Percentiles rank a stretch among this genome's conserved stretches.
Evolutionary conservation across 352 stramenopile species (phyloP).

Genomic region (Salisapilia sapeloensis): DNA sequence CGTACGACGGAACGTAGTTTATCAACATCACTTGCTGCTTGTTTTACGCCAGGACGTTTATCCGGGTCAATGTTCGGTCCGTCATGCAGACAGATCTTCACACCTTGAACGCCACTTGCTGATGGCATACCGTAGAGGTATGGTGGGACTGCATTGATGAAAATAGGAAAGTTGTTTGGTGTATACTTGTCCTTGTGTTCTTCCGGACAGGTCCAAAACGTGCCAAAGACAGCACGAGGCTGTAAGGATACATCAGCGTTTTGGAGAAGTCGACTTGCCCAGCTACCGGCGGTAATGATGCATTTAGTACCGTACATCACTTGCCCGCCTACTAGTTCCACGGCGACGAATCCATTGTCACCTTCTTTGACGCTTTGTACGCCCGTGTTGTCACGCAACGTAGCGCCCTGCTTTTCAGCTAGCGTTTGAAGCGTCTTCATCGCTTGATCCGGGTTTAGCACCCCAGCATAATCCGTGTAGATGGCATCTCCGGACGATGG

Average conservation of each 20-base stretch:
- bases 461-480: constrained; percentile 20
- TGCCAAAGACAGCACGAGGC: constrained; percentile 41
- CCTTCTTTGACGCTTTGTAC: constrained; percentile 10
- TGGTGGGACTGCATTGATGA: constrained; percentile 38
- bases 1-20: constrained; percentile 17
- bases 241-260: constrained; percentile 19
- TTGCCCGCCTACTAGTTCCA: constrained; percentile 13
- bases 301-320: constrained; percentile 14
- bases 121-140: constrained; percentile 37
- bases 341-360: constrained; percentile 6
- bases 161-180: constrained; percentile 33
- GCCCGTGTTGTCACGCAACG: constrained; percentile 18
- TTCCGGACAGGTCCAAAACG: constrained; percentile 35
- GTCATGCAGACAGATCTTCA: constrained; percentile 65
- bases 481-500: constrained; percentile 17
- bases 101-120: constrained; percentile 17
- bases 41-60: constrained; percentile 12
- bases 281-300: constrained; percentile 38
- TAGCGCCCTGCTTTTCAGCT: constrained; percentile 11
- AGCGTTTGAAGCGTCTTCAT: constrained; percentile 33
- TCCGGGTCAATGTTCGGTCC: constrained; percentile 24
- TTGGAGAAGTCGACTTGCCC: constrained; percentile 23
- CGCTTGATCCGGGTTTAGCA: constrained; percentile 31
- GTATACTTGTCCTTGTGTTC: constrained; percentile 11
- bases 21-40: constrained; percentile 8